These are phyloP conservation scores for Apiotrichum laibachii DNA, from an alignment of 1,284 basidiomycete species.

Conservation along the genomic window DNA sequence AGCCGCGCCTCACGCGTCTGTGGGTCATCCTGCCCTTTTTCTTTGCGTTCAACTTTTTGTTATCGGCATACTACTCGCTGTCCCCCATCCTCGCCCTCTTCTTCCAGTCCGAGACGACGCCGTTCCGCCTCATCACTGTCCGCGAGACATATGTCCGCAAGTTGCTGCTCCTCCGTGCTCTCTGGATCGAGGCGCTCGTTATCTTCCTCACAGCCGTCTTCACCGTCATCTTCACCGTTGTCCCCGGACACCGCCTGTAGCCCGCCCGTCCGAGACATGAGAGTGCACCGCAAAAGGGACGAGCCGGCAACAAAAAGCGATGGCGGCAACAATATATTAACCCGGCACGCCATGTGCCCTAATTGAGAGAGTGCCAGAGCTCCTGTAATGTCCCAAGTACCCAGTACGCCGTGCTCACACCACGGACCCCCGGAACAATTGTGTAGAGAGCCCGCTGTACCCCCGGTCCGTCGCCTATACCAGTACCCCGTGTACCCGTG, in stretches of 20 bases:
- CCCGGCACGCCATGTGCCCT: no score
- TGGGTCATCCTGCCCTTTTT: constrained; percentile 96
- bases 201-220: constrained; percentile 42
- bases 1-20: constrained; percentile 82
- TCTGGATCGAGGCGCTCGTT: constrained; percentile 63
- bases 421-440: no score
- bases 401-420: no score
- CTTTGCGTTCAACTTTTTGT: constrained; percentile 81
- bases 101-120: constrained; percentile 57
- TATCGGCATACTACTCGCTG: constrained; percentile 93
- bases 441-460: no score
- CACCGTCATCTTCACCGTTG: constrained; percentile 44
- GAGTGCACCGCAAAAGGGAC: no score
- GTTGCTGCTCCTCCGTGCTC: constrained; percentile 76
- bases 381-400: no score
- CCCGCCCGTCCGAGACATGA: no score
- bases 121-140: constrained; percentile 84
- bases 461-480: no score
- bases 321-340: no score
- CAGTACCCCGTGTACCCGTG: no score
- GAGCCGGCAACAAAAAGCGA: no score
- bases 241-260: constrained; percentile 42
- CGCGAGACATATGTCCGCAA: constrained; percentile 89
- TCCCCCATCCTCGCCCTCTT: constrained; percentile 68
- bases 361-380: no score